Evolutionary conservation across 176 grass and related monocot genomes (phyloP), one percentile per base, ranked within the genome.

Genomic region (Musa troglodytarum): DNA sequence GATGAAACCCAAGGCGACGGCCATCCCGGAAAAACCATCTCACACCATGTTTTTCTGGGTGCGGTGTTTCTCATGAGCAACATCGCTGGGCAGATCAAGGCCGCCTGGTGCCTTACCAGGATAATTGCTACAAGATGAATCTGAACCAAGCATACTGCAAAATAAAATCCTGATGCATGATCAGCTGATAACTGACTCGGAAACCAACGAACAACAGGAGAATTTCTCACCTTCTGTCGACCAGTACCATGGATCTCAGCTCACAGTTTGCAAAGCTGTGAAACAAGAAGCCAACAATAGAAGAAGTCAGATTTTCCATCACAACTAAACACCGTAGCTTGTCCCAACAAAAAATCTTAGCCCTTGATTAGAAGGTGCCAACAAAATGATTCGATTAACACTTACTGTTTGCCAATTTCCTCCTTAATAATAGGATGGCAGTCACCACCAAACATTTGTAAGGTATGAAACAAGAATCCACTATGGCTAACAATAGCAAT

Each of bases 401-500:
- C 86, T 86, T 90, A 90, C 93, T 81, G 65, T 56, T 85, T 90
- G 74, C 70, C 24, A 61, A 90, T 64, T 83, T 90, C 90, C 28
- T 83, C 20, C 63, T 78, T 75, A 75, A 97, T 1, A 1, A 55
- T 64, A 43, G 90, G 90, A 93, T 97, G 93, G 0, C 85, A 88
- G 54, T 84, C 93, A 26, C 73, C 81, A 52, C 85, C 84, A 20
- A 86, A 93, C 74, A 12, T 83, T 72, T 63, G 84, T 0, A 97
- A 88, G 65, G 85, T 97, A 49, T 85, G 79, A 49, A 19, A 70
- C 54, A 93, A 85, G 74, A 97, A 92, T 50, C 79, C 88, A 19
- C 90, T 93, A 53, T 97, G 93, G 24, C 78, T 92, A 64, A 93
- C 83, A 17, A 97, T 75, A 77, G 88, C 93, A 81, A 93, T 93